Evolutionary conservation across 495 filamentous ascomycete species (phyloP), one percentile per base, ranked within the genome.

Genomic region (Margaritispora aquatica): DNA sequence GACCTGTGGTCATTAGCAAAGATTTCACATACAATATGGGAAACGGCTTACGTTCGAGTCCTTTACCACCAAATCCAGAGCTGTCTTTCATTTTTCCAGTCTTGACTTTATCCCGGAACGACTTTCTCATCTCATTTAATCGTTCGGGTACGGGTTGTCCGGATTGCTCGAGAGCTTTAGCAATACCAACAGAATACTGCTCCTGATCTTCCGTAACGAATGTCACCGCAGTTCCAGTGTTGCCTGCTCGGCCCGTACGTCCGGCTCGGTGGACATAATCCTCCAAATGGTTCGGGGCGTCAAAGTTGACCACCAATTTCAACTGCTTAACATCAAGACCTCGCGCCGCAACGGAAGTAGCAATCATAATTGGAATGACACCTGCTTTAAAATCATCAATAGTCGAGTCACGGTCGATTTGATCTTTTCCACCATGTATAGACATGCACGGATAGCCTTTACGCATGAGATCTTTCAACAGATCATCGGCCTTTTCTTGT

Each of bases 211-310:
- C 83, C 1, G 91, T 96, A 54, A 99, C 75, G 71, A 99, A 96
- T 0, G 94, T 97, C 46, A 97, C 89, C 0, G 94, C 95, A 21
- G 90, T 96, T 59, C 95, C 95, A 5, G 82, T 95, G 67, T 96
- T 95, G 26, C 95, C 95, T 26, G 95, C 95, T 71, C 95, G 85
- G 5, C 95, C 95, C 9, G 95, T 99, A 59, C 95, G 85, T 52
- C 95, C 95, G 55, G 88, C 90, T 64, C 95, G 88, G 70, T 99
- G 95, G 10, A 99, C 93, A 67, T 99, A 99, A 68, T 99, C 95
- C 73, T 99, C 95, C 29, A 96, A 75, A 73, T 99, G 95, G 68
- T 96, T 96, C 2, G 95, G 95, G 2, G 88, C 88, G 70, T 99
- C 95, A 68, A 92, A 99, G 65, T 99, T 99, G 67, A 99, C 85